phyloP scores from a whole-genome alignment of 2,329 filamentous ascomycete genomes.

The Colletotrichum melonis region DNA sequence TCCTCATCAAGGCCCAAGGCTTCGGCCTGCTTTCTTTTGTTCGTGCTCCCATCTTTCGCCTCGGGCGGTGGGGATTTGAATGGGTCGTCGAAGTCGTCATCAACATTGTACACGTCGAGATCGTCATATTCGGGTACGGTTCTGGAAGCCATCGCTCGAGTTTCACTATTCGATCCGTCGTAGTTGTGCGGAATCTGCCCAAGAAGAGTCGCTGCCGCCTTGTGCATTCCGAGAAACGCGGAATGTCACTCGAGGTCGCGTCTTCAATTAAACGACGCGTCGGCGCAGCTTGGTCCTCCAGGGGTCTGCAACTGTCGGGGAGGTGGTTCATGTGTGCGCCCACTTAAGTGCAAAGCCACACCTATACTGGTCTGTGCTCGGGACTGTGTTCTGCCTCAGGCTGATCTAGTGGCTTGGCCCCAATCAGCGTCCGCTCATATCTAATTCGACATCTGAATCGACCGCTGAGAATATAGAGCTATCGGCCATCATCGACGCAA shows the following conservation, averaged over 20 bases:
- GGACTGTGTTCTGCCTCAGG: conserved; percentile 4
- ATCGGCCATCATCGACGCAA: conserved; percentile 15
- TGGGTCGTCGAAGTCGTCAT: conserved; percentile 61
- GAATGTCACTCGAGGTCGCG: neutral
- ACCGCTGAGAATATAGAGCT: neutral
- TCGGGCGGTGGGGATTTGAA: conserved; percentile 60
- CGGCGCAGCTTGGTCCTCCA: neutral
- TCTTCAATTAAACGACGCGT: conserved; percentile 8
- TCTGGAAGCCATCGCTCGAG: conserved; percentile 9
- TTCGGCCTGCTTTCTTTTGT: conserved; percentile 62
- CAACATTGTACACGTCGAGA: conserved; percentile 81
- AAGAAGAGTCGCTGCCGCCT: neutral
- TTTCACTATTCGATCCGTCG: neutral
- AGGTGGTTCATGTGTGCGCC: neutral
- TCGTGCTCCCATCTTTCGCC: conserved; percentile 43
- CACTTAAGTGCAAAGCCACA: neutral
- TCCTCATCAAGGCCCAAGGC: conserved; percentile 87
- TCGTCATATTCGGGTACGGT: conserved; percentile 66
- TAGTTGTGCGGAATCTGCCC: neutral
- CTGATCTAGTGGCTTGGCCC: neutral
- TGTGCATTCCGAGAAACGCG: neutral
- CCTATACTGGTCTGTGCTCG: neutral
- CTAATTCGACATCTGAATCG: conserved; percentile 4
- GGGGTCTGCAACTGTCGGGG: too few species aligned
- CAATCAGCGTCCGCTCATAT: conserved; percentile 17